Evolutionary conservation across 2,329 filamentous ascomycete genomes (phyloP).

Genomic region (Nigrospora osmanthi): DNA sequence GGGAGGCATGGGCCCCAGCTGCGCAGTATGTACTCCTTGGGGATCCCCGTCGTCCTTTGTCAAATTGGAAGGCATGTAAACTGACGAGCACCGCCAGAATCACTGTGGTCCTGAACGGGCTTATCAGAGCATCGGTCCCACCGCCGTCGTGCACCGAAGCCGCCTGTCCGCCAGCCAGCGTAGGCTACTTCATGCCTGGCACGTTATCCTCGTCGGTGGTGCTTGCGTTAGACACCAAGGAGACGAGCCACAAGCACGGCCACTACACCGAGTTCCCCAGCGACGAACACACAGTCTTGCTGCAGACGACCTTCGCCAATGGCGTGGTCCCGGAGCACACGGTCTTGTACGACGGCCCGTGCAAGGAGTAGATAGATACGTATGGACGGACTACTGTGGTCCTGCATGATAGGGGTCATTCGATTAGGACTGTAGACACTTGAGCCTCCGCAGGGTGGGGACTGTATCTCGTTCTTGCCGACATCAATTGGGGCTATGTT

Average conservation of each 20-base stretch:
- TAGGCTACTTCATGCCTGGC: conserved; percentile 22
- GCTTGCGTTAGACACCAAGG: conserved; percentile 20
- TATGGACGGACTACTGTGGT: too few relatives aligned
- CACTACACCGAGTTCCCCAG: conserved; percentile 26
- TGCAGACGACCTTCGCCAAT: conserved; percentile 20
- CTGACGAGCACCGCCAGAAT: conserved; percentile 9
- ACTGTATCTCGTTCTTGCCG: too few relatives aligned
- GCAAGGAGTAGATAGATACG: conserved; percentile 2
- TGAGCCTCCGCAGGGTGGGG: too few relatives aligned
- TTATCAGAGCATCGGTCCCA: conserved; percentile 12
- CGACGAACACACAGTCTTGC: conserved; percentile 21
- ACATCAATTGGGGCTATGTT: too few relatives aligned
- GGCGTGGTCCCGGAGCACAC: conserved; percentile 16
- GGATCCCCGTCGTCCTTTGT: too few relatives aligned
- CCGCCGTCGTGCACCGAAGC: neutral
- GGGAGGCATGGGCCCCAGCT: conserved; percentile 23
- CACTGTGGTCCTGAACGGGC: conserved; percentile 21
- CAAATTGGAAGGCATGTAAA: too few relatives aligned
- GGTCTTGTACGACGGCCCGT: conserved; percentile 21
- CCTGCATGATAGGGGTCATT: too few relatives aligned
- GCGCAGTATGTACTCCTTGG: conserved; percentile 15
- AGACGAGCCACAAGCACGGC: conserved; percentile 16
- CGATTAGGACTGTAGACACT: too few relatives aligned
- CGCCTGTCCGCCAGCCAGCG: conserved; percentile 2
- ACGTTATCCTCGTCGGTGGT: conserved; percentile 20